A percentile compares a stretch with the other conserved stretches of the same genome.
phyloP scores from a whole-genome alignment of 371 early-diverging fungal genomes.

The Lichtheimia ramosa region DNA sequence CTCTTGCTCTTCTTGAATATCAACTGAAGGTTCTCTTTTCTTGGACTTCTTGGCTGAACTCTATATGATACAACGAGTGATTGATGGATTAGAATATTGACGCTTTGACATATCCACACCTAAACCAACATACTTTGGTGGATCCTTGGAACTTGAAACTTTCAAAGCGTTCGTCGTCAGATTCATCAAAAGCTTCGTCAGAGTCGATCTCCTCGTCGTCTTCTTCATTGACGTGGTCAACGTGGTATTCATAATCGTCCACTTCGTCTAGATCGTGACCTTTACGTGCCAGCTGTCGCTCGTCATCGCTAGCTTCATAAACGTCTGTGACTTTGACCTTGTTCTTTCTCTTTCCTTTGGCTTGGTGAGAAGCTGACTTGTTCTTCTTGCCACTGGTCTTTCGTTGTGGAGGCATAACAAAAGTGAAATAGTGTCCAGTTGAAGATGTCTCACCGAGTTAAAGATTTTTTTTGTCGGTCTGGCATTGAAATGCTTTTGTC shows the following conservation, averaged over 20 bases:
- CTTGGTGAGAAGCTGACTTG: not conserved
- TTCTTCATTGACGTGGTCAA: conserved; percentile 71
- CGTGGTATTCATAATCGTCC: conserved; percentile 74
- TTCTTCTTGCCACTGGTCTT: not conserved
- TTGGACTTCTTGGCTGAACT: conserved; percentile 3
- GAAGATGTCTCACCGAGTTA: too few species aligned
- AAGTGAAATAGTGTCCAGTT: too few species aligned
- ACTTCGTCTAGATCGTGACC: conserved; percentile 72
- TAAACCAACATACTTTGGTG: conserved; percentile 20
- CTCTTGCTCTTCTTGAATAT: conserved; percentile 30
- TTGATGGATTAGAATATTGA: too few species aligned
- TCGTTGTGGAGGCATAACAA: conserved; percentile 16
- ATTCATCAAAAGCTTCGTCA: conserved; percentile 85
- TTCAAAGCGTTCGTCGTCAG: conserved; percentile 83
- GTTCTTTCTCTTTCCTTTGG: conserved; percentile 11
- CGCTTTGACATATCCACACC: too few species aligned
- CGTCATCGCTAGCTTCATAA: conserved; percentile 61
- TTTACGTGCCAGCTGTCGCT: conserved; percentile 49
- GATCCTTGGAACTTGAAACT: conserved; percentile 60
- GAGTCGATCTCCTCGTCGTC: conserved; percentile 95
- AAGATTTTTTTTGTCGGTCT: too few species aligned
- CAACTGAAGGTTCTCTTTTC: not conserved
- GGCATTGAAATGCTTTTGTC: too few species aligned
- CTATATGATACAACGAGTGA: not conserved
- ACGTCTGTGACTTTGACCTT: conserved; percentile 27